These are phyloP conservation scores for Tolypocladium nubicola DNA, from an alignment of 2,329 filamentous ascomycete genomes.

Conservation along the genomic window DNA sequence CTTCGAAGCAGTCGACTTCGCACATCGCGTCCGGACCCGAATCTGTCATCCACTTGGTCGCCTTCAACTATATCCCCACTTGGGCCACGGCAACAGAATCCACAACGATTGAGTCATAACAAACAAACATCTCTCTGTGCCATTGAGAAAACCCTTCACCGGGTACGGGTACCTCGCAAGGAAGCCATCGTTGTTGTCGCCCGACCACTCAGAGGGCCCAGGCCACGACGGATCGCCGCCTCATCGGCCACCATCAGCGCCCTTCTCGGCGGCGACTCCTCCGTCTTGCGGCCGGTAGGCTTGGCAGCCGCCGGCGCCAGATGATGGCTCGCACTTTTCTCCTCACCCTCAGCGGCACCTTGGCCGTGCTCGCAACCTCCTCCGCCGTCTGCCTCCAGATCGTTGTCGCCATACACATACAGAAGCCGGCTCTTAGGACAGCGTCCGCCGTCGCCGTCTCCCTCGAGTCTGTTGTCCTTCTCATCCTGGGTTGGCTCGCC, in stretches of 20 bases:
- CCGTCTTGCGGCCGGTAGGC: constrained; percentile 1
- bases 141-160: neutral
- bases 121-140: neutral
- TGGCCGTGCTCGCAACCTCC: constrained; percentile 9
- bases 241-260: neutral
- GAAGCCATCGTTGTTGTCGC: neutral
- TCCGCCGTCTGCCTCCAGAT: constrained; percentile 9
- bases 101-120: neutral
- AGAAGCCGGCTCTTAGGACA: constrained; percentile 1
- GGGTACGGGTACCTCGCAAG: no score
- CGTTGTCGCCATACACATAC: constrained; percentile 4
- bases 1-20: neutral
- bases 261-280: neutral
- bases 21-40: neutral
- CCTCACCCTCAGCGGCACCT: constrained; percentile 4
- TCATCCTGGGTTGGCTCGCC: constrained; percentile 17
- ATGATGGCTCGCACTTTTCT: constrained; percentile 6
- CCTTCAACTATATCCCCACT: neutral
- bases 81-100: neutral
- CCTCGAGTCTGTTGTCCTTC: constrained; percentile 16
- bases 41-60: neutral
- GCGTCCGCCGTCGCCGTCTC: constrained; percentile 15
- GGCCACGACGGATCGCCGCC: neutral
- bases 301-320: neutral
- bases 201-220: neutral